Base-by-base conservation (phyloP, 2,329 filamentous ascomycete species). In the Fusarium sacchari region DNA sequence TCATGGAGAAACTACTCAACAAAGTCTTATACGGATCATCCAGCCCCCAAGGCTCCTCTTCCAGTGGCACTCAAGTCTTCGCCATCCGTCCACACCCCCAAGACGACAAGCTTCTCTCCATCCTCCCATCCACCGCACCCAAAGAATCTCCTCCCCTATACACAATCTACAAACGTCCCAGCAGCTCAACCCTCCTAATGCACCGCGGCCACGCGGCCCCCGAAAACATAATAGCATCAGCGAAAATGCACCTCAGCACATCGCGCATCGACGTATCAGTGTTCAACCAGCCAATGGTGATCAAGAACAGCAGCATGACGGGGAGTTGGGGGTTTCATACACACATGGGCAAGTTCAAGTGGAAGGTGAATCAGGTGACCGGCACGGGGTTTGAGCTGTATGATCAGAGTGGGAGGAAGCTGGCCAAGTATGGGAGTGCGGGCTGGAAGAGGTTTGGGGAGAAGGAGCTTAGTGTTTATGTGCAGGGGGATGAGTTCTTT, bases 341-440 rank as follows among this genome's bases (percentile, higher is more conserved):
- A 0, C 67, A 64, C 9, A 66, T 74, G 67, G 78, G 79, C 0
- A 74, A 60, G 13, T 76, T 80, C 28, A 78, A 79, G 44, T 79
- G 79, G 78, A 79, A 79, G 43, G 56, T 60, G 18, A 77, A 68
- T 69, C 47, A 64, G 40, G 28, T 72, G 22, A 76, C 67, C 0
- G 69, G 74, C 4, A 64, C 40, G 9, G 60, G 61, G 1, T 73
- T 73, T 1, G 67, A 74, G 55, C 44, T 79, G 22, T 37, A 70
- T 37, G 77, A 78, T 59, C 28, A 43, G 7, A 32, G 59, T 4
- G 76, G 72, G 6, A 69, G 24, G 4, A 77, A 62, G 39, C 13
- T 77, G 18, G 74, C 76, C 11, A 77, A 74, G 58, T 66, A 75
- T n/a, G 71, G 76, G 10, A 73, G 66, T 11, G 71, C 66, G 3